Conservation (phyloP, 768 basidiomycete genomes). For the Hydnomerulius pinastri region DNA sequence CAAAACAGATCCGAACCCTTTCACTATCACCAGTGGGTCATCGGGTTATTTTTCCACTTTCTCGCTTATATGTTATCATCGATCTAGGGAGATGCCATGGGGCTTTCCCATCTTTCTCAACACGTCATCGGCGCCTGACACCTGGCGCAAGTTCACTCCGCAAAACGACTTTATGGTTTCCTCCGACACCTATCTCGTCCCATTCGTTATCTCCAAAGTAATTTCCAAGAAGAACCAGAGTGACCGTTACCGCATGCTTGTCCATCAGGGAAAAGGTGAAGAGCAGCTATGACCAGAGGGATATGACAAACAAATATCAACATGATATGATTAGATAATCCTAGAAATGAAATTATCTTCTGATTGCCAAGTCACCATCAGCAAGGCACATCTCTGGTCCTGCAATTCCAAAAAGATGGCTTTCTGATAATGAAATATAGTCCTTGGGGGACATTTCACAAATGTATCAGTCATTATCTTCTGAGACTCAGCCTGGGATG, state of each 20-base stretch:
- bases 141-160: conserved; percentile 2
- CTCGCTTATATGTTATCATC: not conserved
- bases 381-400: too few species aligned
- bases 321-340: too few species aligned
- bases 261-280: too few species aligned
- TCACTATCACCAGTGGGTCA: conserved; percentile 1
- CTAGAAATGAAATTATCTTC: too few species aligned
- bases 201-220: conserved; percentile 13
- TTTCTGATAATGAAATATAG: too few species aligned
- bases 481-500: too few species aligned
- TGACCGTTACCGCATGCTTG: conserved; percentile 8
- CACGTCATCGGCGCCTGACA: accelerated
- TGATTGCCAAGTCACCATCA: too few species aligned
- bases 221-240: not conserved
- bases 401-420: too few species aligned
- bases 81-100: conserved; percentile 12
- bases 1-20: not conserved
- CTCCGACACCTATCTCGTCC: not conserved
- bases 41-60: not conserved
- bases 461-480: too few species aligned
- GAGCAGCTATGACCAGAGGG: too few species aligned
- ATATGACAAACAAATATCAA: too few species aligned
- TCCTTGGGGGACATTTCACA: too few species aligned
- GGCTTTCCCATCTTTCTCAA: conserved; percentile 12
- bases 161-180: conserved; percentile 8